Evolutionary conservation across 2,329 filamentous ascomycete genomes (phyloP), one percentile per base, ranked within the genome.

Genomic region (Apiospora aurea): DNA sequence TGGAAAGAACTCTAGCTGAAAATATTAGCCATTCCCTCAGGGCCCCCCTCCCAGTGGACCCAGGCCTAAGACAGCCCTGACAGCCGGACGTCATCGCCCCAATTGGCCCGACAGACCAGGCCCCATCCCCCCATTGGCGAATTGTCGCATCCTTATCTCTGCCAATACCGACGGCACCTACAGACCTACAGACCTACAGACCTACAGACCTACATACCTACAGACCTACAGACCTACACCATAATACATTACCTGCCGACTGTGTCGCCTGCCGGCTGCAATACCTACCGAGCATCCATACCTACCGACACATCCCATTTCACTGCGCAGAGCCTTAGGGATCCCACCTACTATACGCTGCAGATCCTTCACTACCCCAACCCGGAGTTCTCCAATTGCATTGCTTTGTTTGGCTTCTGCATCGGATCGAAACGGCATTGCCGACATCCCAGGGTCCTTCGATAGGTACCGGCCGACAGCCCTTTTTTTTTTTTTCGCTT

Each of bases 31-130:
- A 34, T 34, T 8, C 14, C 53, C 29, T 26, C 26, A 57, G 29
- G 4, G 53, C 53, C 53, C 53, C 53, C 53, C 24, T 26, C 24
- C 24, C 53, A 61, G 53, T 61, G 53, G 53, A 61, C 21, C 53
- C 29, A 61, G 7, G 29, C 29, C 53, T 29, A 14, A 61, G 46
- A 49, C 46, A 47, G 6, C 21, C 46, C 46, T n/a, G 2, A 61
- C 53, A 34, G 53, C 26, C 18, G 53, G 26, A 61, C 53, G 53
- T 61, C 53, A 61, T 61, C 53, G 53, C 53, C 53, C 29, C 57
- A 41, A 64, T 61, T 61, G 57, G 21, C 57, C 34, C 57, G 57
- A 41, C 57, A n/a, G 11, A 64, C 34, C 21, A 34, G 53, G 4
- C 18, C 29, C 29, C 53, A 61, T 61, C 8, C 53, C 10, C 13